These are phyloP conservation scores for Arthroderma uncinatum DNA, from an alignment of 2,329 filamentous ascomycete species.

Conservation along the genomic window DNA sequence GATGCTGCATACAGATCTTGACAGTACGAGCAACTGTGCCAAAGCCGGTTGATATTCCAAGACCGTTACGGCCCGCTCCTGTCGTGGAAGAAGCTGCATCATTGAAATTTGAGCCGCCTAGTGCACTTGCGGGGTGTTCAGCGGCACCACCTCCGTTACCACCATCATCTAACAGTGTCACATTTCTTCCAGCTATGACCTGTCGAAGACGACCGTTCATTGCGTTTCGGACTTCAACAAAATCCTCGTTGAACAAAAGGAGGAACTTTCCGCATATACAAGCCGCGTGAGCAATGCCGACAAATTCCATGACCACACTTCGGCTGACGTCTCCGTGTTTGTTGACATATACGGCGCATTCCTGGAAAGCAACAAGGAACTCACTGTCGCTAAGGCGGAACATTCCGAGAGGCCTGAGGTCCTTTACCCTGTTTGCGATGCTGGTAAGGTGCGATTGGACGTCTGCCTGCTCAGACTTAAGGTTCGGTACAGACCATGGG, in stretches of 20 bases:
- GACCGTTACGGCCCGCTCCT: constrained; percentile 25
- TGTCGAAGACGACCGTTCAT: constrained; percentile 89
- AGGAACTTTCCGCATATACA: constrained; percentile 88
- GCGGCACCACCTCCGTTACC: constrained; percentile 46
- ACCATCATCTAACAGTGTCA: constrained; percentile 81
- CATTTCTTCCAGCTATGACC: constrained; percentile 84
- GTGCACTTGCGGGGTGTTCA: constrained; percentile 16
- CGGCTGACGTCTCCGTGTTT: constrained; percentile 94
- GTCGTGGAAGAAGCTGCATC: constrained; percentile 18
- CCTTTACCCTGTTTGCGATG: constrained; percentile 71
- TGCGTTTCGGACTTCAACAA: constrained; percentile 92
- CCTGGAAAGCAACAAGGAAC: constrained; percentile 86
- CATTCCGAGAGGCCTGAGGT: constrained; percentile 85
- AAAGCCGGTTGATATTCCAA: constrained; percentile 24
- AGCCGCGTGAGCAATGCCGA: constrained; percentile 78
- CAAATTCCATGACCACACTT: constrained; percentile 95
- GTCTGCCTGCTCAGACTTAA: constrained; percentile 51
- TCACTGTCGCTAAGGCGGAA: constrained; percentile 87
- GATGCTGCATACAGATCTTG: constrained; percentile 93
- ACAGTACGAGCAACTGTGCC: constrained; percentile 53
- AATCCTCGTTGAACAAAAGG: constrained; percentile 87
- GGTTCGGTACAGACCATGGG: constrained; percentile 83
- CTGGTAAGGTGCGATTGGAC: constrained; percentile 56
- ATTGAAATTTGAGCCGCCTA: constrained; percentile 21
- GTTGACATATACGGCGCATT: constrained; percentile 95